Conservation (phyloP, 1,139 yeast species). For the Blastobotrys capitulatus region DNA sequence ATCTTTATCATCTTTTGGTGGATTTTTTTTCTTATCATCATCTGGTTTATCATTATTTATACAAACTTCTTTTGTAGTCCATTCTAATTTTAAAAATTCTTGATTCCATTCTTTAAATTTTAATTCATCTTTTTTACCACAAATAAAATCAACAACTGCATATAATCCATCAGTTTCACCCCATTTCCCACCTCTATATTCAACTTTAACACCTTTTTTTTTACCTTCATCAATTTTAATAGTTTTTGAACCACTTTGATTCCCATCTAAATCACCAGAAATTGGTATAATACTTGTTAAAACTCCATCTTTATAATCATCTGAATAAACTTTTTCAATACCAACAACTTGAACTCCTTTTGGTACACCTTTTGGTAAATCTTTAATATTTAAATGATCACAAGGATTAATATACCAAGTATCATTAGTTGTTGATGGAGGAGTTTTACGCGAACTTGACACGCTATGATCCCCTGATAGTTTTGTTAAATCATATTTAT, state of each 20-base stretch:
- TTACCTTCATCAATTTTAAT: conserved; percentile 28
- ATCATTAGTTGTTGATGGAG: conserved; percentile 63
- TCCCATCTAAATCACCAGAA: conserved; percentile 29
- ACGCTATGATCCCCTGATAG: conserved; percentile 47
- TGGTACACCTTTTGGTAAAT: conserved; percentile 40
- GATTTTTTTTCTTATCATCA: conserved; percentile 2
- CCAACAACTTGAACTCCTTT: conserved; percentile 57
- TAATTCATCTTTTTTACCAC: conserved; percentile 36
- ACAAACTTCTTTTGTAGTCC: conserved; percentile 42
- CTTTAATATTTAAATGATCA: conserved; percentile 38
- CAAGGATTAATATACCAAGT: conserved; percentile 74
- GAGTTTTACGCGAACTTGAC: conserved; percentile 47
- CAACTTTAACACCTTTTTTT: conserved; percentile 42
- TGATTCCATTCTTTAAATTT: conserved; percentile 35
- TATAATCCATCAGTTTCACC: conserved; percentile 50
- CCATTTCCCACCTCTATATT: conserved; percentile 61
- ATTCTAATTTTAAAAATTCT: conserved; percentile 28
- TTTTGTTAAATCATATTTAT: conserved; percentile 38
- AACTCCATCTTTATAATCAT: conserved; percentile 28
- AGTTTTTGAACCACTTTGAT: conserved; percentile 26
- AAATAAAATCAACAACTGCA: conserved; percentile 49
- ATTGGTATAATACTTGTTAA: conserved; percentile 56
- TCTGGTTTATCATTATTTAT: conserved; percentile 28
- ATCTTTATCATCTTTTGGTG: conserved; percentile 23
- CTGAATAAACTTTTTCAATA: conserved; percentile 38